Conservation (phyloP, 2,329 filamentous ascomycete species). For the Sarocladium oryzae region DNA sequence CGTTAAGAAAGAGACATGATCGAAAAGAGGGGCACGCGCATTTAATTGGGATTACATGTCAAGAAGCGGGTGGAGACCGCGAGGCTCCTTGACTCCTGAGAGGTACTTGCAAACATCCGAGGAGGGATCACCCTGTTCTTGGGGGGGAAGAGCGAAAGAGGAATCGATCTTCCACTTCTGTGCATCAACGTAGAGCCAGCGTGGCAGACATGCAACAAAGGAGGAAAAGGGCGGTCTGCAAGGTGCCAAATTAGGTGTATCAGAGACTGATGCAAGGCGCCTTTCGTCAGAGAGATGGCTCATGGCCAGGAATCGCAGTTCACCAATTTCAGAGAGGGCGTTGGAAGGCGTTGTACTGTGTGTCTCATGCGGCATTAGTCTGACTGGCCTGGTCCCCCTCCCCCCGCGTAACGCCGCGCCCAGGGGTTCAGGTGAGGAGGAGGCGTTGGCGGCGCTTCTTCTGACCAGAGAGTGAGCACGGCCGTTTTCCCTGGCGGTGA, state of each 20-base stretch:
- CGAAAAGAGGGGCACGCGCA: too few species aligned
- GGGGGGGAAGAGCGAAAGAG: not conserved
- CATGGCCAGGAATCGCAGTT: not conserved
- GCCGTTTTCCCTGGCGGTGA: not conserved
- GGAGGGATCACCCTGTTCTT: not conserved
- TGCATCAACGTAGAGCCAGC: not conserved
- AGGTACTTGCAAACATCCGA: too few species aligned
- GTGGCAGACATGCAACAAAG: not conserved
- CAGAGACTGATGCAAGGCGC: not conserved
- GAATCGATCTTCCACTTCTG: not conserved
- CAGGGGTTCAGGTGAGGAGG: slow-evolving; percentile 7
- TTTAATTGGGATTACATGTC: too few species aligned
- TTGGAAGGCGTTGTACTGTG: not conserved
- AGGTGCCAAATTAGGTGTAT: not conserved
- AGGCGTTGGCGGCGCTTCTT: slow-evolving; percentile 1
- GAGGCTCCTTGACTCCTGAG: not conserved
- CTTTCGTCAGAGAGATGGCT: too few species aligned
- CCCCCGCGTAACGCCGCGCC: slow-evolving; percentile 3
- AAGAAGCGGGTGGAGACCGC: not conserved
- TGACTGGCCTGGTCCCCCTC: too few species aligned
- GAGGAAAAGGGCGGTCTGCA: slow-evolving; percentile 3
- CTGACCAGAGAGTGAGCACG: slow-evolving; percentile 1
- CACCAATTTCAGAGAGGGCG: not conserved
- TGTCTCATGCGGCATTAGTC: not conserved
- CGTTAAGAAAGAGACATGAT: too few species aligned